Percentiles rank a stretch among this genome's conserved stretches.
Conservation (phyloP, 257 asterid genomes). For the Eucommia ulmoides region DNA sequence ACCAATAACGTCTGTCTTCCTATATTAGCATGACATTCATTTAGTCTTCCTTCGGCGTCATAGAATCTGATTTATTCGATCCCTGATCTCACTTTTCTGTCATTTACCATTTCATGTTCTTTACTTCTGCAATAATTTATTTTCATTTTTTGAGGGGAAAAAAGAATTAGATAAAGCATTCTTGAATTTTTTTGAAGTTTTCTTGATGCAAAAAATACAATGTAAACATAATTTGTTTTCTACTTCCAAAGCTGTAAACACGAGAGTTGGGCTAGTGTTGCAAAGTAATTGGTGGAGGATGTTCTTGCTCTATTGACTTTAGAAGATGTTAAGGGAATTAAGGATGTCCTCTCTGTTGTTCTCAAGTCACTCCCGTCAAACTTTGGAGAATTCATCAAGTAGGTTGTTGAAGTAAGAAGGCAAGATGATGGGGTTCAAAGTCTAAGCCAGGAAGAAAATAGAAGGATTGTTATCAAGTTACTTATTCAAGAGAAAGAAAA, state of each 20-base stretch:
- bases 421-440: conserved; percentile 55
- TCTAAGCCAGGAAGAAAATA: conserved; percentile 81
- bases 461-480: conserved; percentile 77
- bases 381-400: conserved; percentile 71
- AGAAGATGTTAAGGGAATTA: conserved; percentile 35
- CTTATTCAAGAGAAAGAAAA: neutral
- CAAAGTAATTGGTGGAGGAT: conserved; percentile 73
- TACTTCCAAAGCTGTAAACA: conserved; percentile 80
- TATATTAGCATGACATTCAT: too few species aligned
- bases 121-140: too few species aligned
- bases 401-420: conserved; percentile 86
- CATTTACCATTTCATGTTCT: too few species aligned
- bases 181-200: too few species aligned
- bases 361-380: conserved; percentile 66
- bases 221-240: neutral
- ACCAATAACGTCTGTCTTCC: too few species aligned
- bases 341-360: conserved; percentile 45
- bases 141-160: too few species aligned
- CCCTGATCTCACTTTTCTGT: too few species aligned
- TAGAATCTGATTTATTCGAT: too few species aligned
- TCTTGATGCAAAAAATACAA: too few species aligned
- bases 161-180: too few species aligned
- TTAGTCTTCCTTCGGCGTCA: too few species aligned
- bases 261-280: conserved; percentile 79
- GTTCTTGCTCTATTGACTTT: conserved; percentile 63